Percentiles rank a stretch among this genome's conserved stretches.
phyloP scores from a whole-genome alignment of 164 flowering plant genomes.

The Nymphaea thermarum region DNA sequence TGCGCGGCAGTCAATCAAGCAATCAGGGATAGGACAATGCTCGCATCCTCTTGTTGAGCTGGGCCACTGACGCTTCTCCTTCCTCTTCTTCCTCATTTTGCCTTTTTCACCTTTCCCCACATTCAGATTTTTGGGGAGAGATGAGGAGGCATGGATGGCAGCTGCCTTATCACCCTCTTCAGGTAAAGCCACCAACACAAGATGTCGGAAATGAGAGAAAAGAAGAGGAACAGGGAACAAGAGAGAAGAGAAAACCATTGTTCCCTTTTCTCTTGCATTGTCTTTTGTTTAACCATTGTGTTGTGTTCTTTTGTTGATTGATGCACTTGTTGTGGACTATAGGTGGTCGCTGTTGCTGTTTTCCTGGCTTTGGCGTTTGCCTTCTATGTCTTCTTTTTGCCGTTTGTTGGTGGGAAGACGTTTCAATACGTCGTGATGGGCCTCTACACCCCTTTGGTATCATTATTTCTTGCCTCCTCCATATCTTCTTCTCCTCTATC shows the following conservation, averaged over 20 bases:
- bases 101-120: background rate
- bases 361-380: slow-evolving; percentile 96
- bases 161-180: slow-evolving; percentile 94
- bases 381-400: slow-evolving; percentile 95
- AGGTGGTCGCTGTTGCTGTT: slow-evolving; percentile 98
- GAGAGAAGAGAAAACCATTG: background rate
- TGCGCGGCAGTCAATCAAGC: too few species aligned
- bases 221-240: too few species aligned
- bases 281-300: background rate
- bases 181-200: slow-evolving; percentile 25
- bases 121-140: slow-evolving; percentile 5
- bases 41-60: background rate
- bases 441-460: slow-evolving; percentile 88
- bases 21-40: too few species aligned
- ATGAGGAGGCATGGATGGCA: slow-evolving; percentile 99
- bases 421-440: slow-evolving; percentile 77
- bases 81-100: background rate
- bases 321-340: slow-evolving; percentile 7
- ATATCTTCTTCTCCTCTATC: background rate
- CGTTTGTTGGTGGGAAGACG: slow-evolving; percentile 84
- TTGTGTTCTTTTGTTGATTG: background rate
- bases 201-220: too few species aligned
- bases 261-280: background rate
- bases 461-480: background rate
- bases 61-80: background rate